Base-by-base conservation (phyloP, 257 asterid genomes). In the Cruciata laevipes region DNA sequence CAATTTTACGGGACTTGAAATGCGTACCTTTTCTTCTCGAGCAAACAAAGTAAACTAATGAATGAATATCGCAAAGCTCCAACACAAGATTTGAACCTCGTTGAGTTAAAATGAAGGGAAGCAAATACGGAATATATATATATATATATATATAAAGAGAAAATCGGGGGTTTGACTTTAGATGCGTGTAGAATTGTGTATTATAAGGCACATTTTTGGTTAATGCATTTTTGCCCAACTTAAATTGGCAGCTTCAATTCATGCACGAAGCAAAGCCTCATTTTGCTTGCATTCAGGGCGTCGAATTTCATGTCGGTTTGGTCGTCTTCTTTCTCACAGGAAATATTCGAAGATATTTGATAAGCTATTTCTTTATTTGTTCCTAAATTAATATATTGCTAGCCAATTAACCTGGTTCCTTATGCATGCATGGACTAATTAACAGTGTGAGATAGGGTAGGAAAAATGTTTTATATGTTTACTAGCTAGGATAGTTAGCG, bases 221-320 rank as follows among this genome's bases (percentile, higher is more conserved):
- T 72, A 78, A 82, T 86, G 91, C 76, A 56, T n/a, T 76, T 61
- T 75, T 71, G 85, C 96, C 95, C 71, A 87, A 82, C 86, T 75
- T 75, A 47, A 47, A 47, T 47, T 66, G 74, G 79, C 65, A 60
- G 79, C 66, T 47, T 47, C 55, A 47, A 47, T 16, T 16, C 6
- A 47, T 14, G 55, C 16, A 47, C 5, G 55, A 47, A 47, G 55
- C 55, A 5, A 47, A 47, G 20, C 55, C 20, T 74, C 60, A 24
- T 55, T 70, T 72, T 78, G 64, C 66, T 77, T 69, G 72, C 66
- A 67, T 69, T 62, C 68, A 64, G 67, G 64, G 35, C 53, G 70
- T 10, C 47, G 47, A 33, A 38, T 38, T 38, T 38, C 47, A 38
- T n/a, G 13, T 1, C 47, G 7, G 47, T 40, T 40, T 40, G 47